Percentiles rank a stretch among this genome's conserved stretches.
Evolutionary conservation across 2,329 filamentous ascomycete genomes (phyloP).

Genomic region (Phaeosphaeria sp.): DNA sequence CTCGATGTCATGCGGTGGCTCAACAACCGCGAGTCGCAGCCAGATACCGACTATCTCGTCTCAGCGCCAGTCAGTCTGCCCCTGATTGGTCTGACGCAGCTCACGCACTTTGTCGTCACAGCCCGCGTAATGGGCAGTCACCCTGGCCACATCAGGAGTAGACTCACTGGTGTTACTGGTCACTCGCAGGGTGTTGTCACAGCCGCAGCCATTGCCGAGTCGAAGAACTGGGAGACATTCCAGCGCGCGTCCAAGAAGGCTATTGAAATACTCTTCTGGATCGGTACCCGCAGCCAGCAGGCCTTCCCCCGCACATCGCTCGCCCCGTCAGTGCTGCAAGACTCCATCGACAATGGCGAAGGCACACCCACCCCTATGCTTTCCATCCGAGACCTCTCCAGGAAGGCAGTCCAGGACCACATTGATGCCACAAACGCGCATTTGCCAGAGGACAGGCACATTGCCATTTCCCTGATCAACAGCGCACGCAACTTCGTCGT

Average conservation of each 20-base stretch:
- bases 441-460: conserved; percentile 88
- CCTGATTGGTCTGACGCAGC: conserved; percentile 92
- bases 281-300: conserved; percentile 95
- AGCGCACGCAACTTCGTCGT: conserved; percentile 97
- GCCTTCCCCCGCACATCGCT: conserved; percentile 95
- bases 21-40: conserved; percentile 84
- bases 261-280: conserved; percentile 96
- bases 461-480: conserved; percentile 94
- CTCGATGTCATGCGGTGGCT: conserved; percentile 95
- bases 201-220: conserved; percentile 87
- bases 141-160: conserved; percentile 84
- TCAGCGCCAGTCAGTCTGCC: conserved; percentile 76
- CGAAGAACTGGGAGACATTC: conserved; percentile 92
- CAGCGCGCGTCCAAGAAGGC: conserved; percentile 79
- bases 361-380: conserved; percentile 97
- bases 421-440: conserved; percentile 98
- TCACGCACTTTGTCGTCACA: conserved; percentile 93
- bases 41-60: conserved; percentile 80
- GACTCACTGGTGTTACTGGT: conserved; percentile 86
- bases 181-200: conserved; percentile 97
- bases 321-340: conserved; percentile 86
- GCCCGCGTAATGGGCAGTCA: conserved; percentile 90
- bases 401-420: conserved; percentile 90
- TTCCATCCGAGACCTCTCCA: conserved; percentile 91
- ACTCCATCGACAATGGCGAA: conserved; percentile 93